Percentiles rank a stretch among this genome's conserved stretches.
Conservation (phyloP, 495 filamentous ascomycete species). For the Tetracladium setigerum region DNA sequence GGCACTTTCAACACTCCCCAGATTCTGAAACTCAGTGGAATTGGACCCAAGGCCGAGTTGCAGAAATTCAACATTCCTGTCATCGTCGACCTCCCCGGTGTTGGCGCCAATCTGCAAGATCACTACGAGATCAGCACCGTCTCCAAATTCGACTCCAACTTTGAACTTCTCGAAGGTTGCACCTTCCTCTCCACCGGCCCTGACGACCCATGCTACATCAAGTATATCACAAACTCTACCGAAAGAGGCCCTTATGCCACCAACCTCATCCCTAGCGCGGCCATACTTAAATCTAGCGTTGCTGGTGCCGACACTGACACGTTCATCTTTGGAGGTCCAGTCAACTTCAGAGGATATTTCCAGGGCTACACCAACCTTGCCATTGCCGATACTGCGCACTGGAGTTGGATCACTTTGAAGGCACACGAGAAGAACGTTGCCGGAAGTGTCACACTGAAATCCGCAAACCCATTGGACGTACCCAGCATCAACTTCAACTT, state of each 20-base stretch:
- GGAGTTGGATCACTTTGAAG: conserved; percentile 1
- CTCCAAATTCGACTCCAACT: conserved; percentile 34
- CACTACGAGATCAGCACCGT: conserved; percentile 49
- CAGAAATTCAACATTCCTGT: conserved; percentile 41
- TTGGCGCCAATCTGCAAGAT: conserved; percentile 60
- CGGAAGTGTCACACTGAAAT: conserved; percentile 34
- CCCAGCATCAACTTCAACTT: conserved; percentile 47
- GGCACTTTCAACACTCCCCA: conserved; percentile 57
- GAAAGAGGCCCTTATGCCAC: conserved; percentile 39
- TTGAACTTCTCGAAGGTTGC: conserved; percentile 36
- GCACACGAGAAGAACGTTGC: background rate
- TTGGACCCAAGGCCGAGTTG: conserved; percentile 48
- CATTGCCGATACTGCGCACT: background rate
- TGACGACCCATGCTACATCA: conserved; percentile 36
- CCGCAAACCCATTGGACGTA: conserved; percentile 43
- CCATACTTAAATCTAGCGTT: conserved; percentile 35
- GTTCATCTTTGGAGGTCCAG: conserved; percentile 45
- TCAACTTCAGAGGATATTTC: conserved; percentile 45
- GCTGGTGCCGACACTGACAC: conserved; percentile 37
- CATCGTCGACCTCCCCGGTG: conserved; percentile 47
- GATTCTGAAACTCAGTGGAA: conserved; percentile 55
- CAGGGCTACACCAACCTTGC: conserved; percentile 25
- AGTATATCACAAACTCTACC: conserved; percentile 39
- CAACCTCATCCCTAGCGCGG: conserved; percentile 33
- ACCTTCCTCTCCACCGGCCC: conserved; percentile 32